phyloP scores from a whole-genome alignment of 1,139 yeast genomes.

The Lodderomyces margitis region DNA sequence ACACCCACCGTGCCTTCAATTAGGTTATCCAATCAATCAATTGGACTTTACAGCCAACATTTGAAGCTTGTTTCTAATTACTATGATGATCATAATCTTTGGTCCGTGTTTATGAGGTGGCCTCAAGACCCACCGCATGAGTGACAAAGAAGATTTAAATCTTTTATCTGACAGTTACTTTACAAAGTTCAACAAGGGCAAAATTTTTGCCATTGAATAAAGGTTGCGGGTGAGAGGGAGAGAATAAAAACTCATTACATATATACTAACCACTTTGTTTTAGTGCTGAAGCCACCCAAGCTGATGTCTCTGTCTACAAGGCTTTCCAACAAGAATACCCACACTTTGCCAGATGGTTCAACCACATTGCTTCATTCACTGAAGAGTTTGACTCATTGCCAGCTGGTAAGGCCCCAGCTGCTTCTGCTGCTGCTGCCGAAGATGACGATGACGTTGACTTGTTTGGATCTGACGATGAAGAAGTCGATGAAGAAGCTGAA shows the following conservation, averaged over 20 bases:
- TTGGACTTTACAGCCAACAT: not conserved
- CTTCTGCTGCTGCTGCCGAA: constrained; percentile 60
- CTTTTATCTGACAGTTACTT: constrained; percentile 31
- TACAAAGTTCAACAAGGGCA: not conserved
- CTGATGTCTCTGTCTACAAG: constrained; percentile 91
- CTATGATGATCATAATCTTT: constrained; percentile 71
- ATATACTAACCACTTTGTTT: constrained; percentile 14
- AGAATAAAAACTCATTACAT: not conserved
- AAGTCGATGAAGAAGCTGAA: constrained; percentile 96
- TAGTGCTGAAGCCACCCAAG: constrained; percentile 87
- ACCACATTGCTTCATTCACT: constrained; percentile 92
- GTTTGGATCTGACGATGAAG: constrained; percentile 93
- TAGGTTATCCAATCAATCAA: not conserved
- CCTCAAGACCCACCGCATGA: constrained; percentile 91
- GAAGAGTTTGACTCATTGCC: constrained; percentile 82
- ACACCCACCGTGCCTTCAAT: not conserved
- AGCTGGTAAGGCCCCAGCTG: constrained; percentile 50
- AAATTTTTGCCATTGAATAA: constrained; percentile 8
- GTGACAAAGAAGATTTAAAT: constrained; percentile 64
- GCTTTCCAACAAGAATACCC: constrained; percentile 94
- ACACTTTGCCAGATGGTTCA: constrained; percentile 96
- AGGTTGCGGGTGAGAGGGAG: not conserved
- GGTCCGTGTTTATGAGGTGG: constrained; percentile 98
- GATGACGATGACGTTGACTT: constrained; percentile 91
- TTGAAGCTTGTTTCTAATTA: not conserved